Percentiles rank a stretch among this genome's conserved stretches.
phyloP scores from a whole-genome alignment of 306 rosid genomes.

The Lotus japonicus region DNA sequence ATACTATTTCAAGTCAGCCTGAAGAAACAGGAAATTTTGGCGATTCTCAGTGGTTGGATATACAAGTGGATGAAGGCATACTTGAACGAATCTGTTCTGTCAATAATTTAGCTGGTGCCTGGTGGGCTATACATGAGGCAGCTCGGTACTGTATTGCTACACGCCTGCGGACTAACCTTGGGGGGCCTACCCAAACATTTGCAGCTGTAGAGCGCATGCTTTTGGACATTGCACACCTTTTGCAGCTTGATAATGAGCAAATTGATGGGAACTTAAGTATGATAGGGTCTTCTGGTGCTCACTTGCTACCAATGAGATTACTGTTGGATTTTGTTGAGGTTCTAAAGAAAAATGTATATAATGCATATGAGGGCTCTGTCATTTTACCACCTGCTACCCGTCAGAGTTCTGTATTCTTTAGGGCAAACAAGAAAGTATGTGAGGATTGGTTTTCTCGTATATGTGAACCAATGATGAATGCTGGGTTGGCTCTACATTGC shows the following conservation, averaged over 20 bases:
- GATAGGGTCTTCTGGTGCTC: conserved; percentile 95
- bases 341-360: conserved; percentile 86
- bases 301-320: conserved; percentile 85
- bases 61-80: conserved; percentile 67
- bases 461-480: conserved; percentile 98
- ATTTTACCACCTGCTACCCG: conserved; percentile 68
- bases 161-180: conserved; percentile 90
- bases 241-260: conserved; percentile 87
- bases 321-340: conserved; percentile 88
- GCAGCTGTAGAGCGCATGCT: conserved; percentile 96
- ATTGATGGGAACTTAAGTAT: conserved; percentile 84
- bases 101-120: conserved; percentile 83
- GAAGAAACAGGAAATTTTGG: conserved; percentile 63
- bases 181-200: conserved; percentile 97
- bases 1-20: conserved; percentile 41
- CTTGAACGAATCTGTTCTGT: conserved; percentile 68
- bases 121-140: conserved; percentile 97
- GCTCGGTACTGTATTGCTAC: conserved; percentile 82
- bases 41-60: conserved; percentile 59
- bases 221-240: conserved; percentile 74
- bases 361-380: conserved; percentile 93
- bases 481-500: conserved; percentile 88
- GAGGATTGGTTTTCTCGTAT: conserved; percentile 99
- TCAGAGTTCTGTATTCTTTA: conserved; percentile 84
- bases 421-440: conserved; percentile 93